phyloP scores from a whole-genome alignment of 2,329 filamentous ascomycete genomes.

The Botrytis aclada region DNA sequence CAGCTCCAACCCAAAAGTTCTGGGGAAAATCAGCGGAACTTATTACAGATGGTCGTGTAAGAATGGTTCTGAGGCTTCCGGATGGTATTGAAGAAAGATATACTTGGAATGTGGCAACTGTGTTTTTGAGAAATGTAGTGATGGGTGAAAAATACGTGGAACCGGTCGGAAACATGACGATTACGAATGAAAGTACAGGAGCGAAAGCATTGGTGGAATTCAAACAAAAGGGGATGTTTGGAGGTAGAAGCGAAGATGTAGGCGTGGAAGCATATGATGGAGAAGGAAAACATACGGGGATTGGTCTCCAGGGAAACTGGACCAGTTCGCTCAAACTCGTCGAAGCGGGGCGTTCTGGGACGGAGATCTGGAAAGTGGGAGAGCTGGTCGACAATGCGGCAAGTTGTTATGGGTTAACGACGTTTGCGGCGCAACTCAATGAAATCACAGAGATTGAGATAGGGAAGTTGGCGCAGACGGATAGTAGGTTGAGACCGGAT shows the following conservation, averaged over 20 bases:
- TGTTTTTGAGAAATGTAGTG: conserved; percentile 92
- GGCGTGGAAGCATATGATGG: conserved; percentile 68
- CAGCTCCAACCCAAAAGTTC: conserved; percentile 91
- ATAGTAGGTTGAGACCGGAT: conserved; percentile 80
- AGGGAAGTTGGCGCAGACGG: conserved; percentile 72
- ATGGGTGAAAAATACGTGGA: conserved; percentile 98
- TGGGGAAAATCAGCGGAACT: conserved; percentile 97
- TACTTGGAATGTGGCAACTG: conserved; percentile 83
- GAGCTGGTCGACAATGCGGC: conserved; percentile 73
- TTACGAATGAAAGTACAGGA: conserved; percentile 79
- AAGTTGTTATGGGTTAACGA: conserved; percentile 82
- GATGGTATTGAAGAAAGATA: conserved; percentile 76
- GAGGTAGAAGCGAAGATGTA: conserved; percentile 88
- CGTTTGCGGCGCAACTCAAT: conserved; percentile 82
- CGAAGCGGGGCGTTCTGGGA: conserved; percentile 58
- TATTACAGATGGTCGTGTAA: conserved; percentile 83
- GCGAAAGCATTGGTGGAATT: conserved; percentile 85
- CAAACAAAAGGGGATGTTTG: conserved; percentile 95
- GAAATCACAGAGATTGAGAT: conserved; percentile 81
- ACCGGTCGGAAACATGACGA: conserved; percentile 84
- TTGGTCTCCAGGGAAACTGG: conserved; percentile 80
- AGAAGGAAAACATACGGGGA: conserved; percentile 61
- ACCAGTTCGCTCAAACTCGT: conserved; percentile 68
- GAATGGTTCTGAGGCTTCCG: conserved; percentile 65
- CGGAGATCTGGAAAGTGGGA: conserved; percentile 76